Evolutionary conservation across 1,284 basidiomycete species (phyloP).

Genomic region (Ceratobasidium sp.): DNA sequence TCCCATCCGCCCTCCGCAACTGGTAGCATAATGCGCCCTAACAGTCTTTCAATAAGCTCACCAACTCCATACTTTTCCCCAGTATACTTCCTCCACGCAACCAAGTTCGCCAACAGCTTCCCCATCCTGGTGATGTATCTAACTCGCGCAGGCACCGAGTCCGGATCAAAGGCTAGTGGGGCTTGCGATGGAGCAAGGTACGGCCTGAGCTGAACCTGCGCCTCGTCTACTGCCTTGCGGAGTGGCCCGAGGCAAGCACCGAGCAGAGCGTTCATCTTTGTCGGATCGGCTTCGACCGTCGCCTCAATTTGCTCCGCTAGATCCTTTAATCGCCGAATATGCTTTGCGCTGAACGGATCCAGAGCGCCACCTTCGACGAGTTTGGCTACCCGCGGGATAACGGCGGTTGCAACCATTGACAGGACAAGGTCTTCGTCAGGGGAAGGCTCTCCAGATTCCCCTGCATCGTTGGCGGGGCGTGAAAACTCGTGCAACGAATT

Average conservation of each 20-base stretch:
- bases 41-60: conserved; percentile 66
- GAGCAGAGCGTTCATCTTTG: conserved; percentile 67
- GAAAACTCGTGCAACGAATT: conserved; percentile 80
- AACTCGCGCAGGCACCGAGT: conserved; percentile 74
- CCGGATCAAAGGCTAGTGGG: conserved; percentile 75
- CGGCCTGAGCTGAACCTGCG: conserved; percentile 60
- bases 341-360: conserved; percentile 81
- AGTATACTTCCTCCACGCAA: conserved; percentile 79
- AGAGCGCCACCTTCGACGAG: conserved; percentile 77
- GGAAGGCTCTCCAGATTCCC: conserved; percentile 61
- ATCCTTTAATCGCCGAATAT: conserved; percentile 74
- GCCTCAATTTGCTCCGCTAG: conserved; percentile 84
- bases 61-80: conserved; percentile 70
- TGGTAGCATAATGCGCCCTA: conserved; percentile 71
- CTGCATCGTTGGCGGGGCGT: conserved; percentile 57
- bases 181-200: conserved; percentile 55
- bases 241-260: conserved; percentile 72
- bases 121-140: conserved; percentile 74
- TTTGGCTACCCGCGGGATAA: conserved; percentile 79
- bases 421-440: conserved; percentile 89
- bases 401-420: conserved; percentile 84
- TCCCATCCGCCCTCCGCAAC: conserved; percentile 86
- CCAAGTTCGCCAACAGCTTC: conserved; percentile 78
- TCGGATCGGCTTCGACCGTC: conserved; percentile 71
- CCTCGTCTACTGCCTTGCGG: conserved; percentile 63